These are phyloP conservation scores for Talaromyces sp. DNA, from an alignment of 2,329 filamentous ascomycete species.

Conservation along the genomic window DNA sequence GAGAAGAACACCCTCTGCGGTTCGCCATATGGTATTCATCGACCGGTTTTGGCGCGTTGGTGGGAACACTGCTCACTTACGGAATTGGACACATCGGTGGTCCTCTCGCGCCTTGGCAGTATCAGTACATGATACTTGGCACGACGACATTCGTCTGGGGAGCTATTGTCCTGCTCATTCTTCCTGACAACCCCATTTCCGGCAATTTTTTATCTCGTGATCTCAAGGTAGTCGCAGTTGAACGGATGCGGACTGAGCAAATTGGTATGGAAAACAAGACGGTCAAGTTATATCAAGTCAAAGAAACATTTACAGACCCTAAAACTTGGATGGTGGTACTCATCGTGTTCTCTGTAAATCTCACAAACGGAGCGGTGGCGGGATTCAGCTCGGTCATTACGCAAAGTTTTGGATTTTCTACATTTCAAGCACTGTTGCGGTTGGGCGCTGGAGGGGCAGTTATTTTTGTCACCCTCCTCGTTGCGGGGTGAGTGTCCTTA, in stretches of 20 bases:
- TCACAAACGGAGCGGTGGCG: conserved; percentile 35
- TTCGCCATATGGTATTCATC: conserved; percentile 32
- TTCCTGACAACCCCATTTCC: conserved; percentile 54
- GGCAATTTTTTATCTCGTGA: conserved; percentile 46
- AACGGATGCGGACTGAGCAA: conserved; percentile 25
- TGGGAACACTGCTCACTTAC: conserved; percentile 24
- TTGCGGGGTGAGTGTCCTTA: conserved; percentile 53
- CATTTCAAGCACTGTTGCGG: conserved; percentile 43
- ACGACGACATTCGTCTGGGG: background rate
- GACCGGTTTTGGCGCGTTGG: conserved; percentile 51
- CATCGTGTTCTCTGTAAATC: background rate
- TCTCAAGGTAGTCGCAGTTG: conserved; percentile 51
- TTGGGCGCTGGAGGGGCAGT: conserved; percentile 36
- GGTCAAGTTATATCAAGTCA: background rate
- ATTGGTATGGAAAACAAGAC: background rate
- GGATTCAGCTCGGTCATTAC: conserved; percentile 58
- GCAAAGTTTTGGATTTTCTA: conserved; percentile 51
- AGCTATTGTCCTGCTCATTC: conserved; percentile 35
- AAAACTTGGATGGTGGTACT: conserved; percentile 22
- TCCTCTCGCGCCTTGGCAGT: background rate
- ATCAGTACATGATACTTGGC: background rate
- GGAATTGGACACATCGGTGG: conserved; percentile 20
- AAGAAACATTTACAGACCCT: background rate
- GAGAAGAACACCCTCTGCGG: conserved; percentile 33
- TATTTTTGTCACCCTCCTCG: conserved; percentile 49